Evolutionary conservation across 805 yeast species (phyloP).

Genomic region (Groenewaldozyma salmanticensis): DNA sequence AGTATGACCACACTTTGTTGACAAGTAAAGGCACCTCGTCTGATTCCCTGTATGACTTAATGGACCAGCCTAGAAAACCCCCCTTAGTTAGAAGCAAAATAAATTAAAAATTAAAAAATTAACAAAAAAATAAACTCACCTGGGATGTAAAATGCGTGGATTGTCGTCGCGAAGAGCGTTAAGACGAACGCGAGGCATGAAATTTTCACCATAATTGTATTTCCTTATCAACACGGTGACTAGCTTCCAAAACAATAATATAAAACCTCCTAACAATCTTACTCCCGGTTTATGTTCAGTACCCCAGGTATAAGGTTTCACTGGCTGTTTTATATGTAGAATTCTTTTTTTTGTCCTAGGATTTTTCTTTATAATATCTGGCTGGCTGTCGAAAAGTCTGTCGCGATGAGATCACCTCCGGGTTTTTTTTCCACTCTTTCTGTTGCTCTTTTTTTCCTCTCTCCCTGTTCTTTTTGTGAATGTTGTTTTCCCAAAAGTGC

Average conservation of each 20-base stretch:
- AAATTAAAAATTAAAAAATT: background rate
- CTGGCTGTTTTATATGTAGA: no score
- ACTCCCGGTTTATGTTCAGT: background rate
- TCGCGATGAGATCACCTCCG: no score
- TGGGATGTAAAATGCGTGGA: slow-evolving; percentile 14
- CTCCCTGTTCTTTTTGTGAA: no score
- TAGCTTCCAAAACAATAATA: background rate
- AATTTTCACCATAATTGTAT: background rate
- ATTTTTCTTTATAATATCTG: no score
- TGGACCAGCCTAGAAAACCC: slow-evolving; percentile 26
- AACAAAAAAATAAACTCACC: slow-evolving; percentile 7
- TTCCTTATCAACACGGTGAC: background rate
- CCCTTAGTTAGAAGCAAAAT: background rate
- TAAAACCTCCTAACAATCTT: slow-evolving; percentile 1
- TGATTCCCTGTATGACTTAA: slow-evolving; percentile 35
- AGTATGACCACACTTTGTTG: slow-evolving; percentile 69
- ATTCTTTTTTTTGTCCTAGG: no score
- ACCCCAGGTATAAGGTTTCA: no score
- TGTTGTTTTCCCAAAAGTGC: no score
- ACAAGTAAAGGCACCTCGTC: slow-evolving; percentile 61
- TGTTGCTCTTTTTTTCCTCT: no score
- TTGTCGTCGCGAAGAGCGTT: background rate
- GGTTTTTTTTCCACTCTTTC: no score
- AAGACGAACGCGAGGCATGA: background rate
- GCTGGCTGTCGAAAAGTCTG: no score